Evolutionary conservation across 441 rosid genomes (phyloP).

Genomic region (Erysimum cheiri): DNA sequence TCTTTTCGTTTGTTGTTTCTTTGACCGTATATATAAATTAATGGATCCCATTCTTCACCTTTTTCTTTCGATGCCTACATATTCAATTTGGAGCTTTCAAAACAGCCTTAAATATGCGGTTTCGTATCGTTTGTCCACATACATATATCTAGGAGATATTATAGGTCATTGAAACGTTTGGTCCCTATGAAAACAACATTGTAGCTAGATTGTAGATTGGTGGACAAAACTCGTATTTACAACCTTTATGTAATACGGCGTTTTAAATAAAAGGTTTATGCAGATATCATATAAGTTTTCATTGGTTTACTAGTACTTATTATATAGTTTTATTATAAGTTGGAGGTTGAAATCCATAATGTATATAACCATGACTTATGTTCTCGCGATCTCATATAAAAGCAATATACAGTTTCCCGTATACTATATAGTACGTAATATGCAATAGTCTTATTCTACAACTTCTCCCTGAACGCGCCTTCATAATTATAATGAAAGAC

Average conservation of each 20-base stretch:
- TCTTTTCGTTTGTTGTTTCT: constrained; percentile 37
- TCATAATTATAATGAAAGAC: neutral
- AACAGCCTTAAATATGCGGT: constrained; percentile 30
- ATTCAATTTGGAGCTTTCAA: constrained; percentile 24
- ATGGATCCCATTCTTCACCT: constrained; percentile 41
- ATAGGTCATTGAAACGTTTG: constrained; percentile 3
- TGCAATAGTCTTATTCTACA: neutral
- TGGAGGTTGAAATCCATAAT: neutral
- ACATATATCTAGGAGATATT: constrained; percentile 27
- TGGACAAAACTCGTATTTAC: constrained; percentile 9
- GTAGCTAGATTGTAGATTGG: constrained; percentile 4
- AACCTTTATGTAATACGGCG: neutral
- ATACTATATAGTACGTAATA: neutral
- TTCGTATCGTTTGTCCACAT: constrained; percentile 26
- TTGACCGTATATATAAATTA: constrained; percentile 43
- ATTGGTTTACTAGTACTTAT: too few relatives aligned
- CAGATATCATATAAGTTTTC: neutral
- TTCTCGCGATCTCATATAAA: neutral
- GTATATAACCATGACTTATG: neutral
- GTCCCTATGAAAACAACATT: constrained; percentile 3
- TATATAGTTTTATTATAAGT: neutral
- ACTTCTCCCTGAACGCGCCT: neutral
- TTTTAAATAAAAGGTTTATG: neutral
- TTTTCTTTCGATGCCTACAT: constrained; percentile 32
- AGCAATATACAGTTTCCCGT: neutral